These are phyloP conservation scores for Rhodotorula sp. DNA, from an alignment of 1,284 basidiomycete genomes.

Conservation along the genomic window DNA sequence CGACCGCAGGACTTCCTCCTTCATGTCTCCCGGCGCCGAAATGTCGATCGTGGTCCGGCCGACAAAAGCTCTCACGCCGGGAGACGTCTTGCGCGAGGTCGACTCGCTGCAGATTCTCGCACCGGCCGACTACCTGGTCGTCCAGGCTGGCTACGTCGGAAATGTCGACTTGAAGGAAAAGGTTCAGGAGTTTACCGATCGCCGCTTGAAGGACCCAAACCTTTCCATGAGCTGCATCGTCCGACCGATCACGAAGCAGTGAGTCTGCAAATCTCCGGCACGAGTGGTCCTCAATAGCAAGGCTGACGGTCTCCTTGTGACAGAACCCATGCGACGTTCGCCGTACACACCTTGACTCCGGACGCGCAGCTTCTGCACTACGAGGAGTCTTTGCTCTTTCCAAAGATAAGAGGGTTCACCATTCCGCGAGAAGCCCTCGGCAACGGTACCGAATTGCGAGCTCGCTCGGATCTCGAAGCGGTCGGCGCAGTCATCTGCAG, in stretches of 20 bases:
- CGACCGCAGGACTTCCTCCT: neutral
- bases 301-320: neutral
- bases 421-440: slow-evolving; percentile 52
- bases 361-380: slow-evolving; percentile 39
- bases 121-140: slow-evolving; percentile 84
- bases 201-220: slow-evolving; percentile 34
- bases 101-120: slow-evolving; percentile 79
- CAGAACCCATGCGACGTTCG: slow-evolving; percentile 34
- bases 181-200: slow-evolving; percentile 59
- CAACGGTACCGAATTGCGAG: slow-evolving; percentile 60
- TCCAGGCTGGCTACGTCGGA: slow-evolving; percentile 90
- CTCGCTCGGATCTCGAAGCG: slow-evolving; percentile 44
- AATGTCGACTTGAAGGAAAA: slow-evolving; percentile 88
- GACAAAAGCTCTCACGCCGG: slow-evolving; percentile 75
- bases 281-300: slow-evolving; percentile 48
- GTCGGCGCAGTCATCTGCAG: slow-evolving; percentile 75
- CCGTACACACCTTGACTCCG: slow-evolving; percentile 28
- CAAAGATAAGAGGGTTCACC: slow-evolving; percentile 29
- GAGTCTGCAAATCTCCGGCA: neutral
- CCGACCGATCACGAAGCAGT: slow-evolving; percentile 29
- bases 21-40: slow-evolving; percentile 20
- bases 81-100: slow-evolving; percentile 94
- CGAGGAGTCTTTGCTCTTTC: slow-evolving; percentile 35
- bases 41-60: slow-evolving; percentile 35
- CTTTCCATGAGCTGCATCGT: slow-evolving; percentile 45